Conservation (phyloP, 23 red algal species). For the Cyanidiococcus yangmingshanensis region DNA sequence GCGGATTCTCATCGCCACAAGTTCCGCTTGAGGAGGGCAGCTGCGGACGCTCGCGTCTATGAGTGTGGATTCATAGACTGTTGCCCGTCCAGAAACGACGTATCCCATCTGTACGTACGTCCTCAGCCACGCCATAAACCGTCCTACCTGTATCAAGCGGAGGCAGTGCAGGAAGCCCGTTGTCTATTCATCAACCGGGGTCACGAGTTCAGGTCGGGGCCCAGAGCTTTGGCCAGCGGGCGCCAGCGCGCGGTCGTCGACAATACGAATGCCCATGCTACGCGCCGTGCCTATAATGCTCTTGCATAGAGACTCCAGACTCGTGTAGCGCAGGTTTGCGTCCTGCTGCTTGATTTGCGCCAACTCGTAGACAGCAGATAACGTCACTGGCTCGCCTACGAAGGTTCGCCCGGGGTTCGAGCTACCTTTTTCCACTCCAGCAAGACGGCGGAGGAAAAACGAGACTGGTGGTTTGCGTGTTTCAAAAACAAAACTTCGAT, state of each 20-base stretch:
- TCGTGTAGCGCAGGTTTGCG: slow-evolving; percentile 51
- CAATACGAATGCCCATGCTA: slow-evolving; percentile 16
- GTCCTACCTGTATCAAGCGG: no score
- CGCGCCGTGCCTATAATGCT: slow-evolving; percentile 53
- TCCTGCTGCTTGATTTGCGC: slow-evolving; percentile 78
- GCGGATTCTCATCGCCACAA: no score
- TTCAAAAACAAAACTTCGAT: slow-evolving; percentile 67
- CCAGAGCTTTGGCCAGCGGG: no score
- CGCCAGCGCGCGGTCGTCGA: background rate
- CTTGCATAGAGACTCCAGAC: slow-evolving; percentile 60
- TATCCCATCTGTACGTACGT: no score
- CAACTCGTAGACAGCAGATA: slow-evolving; percentile 86
- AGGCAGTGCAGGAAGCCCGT: no score
- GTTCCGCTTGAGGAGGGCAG: no score
- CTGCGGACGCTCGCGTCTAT: no score
- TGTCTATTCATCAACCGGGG: no score
- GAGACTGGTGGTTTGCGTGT: slow-evolving; percentile 73
- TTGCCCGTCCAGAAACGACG: no score
- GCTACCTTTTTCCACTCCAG: slow-evolving; percentile 71
- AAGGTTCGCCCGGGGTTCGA: slow-evolving; percentile 37
- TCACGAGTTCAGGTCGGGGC: no score
- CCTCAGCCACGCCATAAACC: no score
- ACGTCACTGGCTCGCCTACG: slow-evolving; percentile 41
- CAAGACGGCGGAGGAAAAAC: slow-evolving; percentile 51
- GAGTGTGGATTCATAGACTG: no score